Evolutionary conservation across 1,139 yeast species (phyloP), one percentile per base, ranked within the genome.

Genomic region (Lodderomyces pseudojiufengensis): DNA sequence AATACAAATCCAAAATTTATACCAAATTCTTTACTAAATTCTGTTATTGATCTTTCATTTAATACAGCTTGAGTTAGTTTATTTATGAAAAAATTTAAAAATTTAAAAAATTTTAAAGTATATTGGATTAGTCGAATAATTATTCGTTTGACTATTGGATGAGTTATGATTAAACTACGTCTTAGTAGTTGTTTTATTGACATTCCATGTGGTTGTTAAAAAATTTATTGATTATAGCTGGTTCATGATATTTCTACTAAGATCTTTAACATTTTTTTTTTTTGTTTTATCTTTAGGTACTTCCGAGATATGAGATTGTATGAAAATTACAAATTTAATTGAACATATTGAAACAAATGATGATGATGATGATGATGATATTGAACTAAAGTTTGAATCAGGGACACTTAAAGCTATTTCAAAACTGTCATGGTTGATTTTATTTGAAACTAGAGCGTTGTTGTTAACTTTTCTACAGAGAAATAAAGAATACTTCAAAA

Each of bases 281-380:
- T 22, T 22, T 22, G 5, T 22, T 22, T 22, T 22, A 6, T 22
- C 24, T 6, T 10, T 4, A 22, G n/a, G 9, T 10, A 22, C 10
- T 9, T 9, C 9, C 4, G 5, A 22, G 4, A 22, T 22, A 9
- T 22, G 9, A 6, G 24, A n/a, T 32, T 15, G 8, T 3, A 31
- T 38, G 46, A 42, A 42, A 31, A 32, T 29, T 24, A 32, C 40
- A 2, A 32, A 29, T 16, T 24, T 42, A 33, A 23, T 24, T 12
- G 35, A 37, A n/a, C 43, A 31, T 27, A 25, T 42, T 13, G 30
- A 33, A 22, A 18, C 34, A 11, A 16, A 27, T 2, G 18, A 37
- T 16, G 11, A 24, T 12, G 24, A 23, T 6, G 20, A 27, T 2
- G 18, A 37, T 16, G 11, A 24, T 12, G 24, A 23, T 6, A 32